Base-by-base conservation (phyloP, 2,329 filamentous ascomycete genomes). In the Trichophyton equinum region DNA sequence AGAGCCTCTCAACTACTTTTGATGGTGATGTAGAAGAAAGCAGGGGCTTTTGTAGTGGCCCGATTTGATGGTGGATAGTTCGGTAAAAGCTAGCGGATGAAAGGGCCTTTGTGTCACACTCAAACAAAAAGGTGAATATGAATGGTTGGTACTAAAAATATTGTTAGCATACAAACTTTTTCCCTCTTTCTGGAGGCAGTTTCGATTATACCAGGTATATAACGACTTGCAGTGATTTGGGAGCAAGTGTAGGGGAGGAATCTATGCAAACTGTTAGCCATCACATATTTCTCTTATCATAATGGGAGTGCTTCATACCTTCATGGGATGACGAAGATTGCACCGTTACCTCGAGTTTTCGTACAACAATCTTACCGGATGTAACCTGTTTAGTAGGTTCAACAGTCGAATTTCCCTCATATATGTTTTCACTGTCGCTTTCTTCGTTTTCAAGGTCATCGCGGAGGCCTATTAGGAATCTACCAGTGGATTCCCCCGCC, bases 121-220 rank as follows among this genome's bases (percentile, higher is more conserved):
- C 73, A 64, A 79, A 79, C 22, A 80, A 70, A 62, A 79, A 79
- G 4, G 76, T 76, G 64, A 78, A 79, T 64, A 79, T 75, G 63
- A 80, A 80, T n/a, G 78, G 78, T 70, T 75, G 75, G 62, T 59
- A 58, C 60, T 65, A 46, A n/a, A 7, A 36, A 33, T 53, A 9
- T n/a, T 33, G 60, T 58, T 30, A 49, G 36, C 7, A 30, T 25
- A n/a, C n/a, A 38, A 15, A 22, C 25, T 6, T 51, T 15, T 11
- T 1, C 15, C 3, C 18, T 3, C 42, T 53, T 13, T 36, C 18
- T 36, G 33, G 27, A 13, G 25, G 40, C 1, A 11, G 30, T 27
- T 15, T 58, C n/a, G 30, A 59, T 20, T 57, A 25, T 30, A 77
- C 75, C 61, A 76, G 68, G 62, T 78, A 78, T 49, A 78, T 70